Evolutionary conservation across 306 rosid species (phyloP).

Genomic region (Senna tora): DNA sequence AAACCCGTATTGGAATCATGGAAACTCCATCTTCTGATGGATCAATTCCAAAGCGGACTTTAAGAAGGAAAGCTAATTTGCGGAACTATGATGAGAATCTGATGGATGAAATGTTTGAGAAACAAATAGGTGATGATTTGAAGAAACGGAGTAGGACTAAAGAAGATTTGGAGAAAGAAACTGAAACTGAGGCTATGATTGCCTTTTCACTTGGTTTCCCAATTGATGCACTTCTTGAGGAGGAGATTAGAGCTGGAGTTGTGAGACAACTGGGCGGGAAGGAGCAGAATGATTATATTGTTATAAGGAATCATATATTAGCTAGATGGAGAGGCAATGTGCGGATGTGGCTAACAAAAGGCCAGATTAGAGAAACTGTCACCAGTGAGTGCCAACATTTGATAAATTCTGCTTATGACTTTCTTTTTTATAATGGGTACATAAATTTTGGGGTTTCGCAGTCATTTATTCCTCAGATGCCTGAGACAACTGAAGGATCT

Average conservation of each 20-base stretch:
- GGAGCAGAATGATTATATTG: slow-evolving; percentile 93
- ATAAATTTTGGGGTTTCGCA: slow-evolving; percentile 91
- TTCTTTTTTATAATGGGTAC: slow-evolving; percentile 74
- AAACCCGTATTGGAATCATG: slow-evolving; percentile 46
- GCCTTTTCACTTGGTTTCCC: slow-evolving; percentile 88
- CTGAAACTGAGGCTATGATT: slow-evolving; percentile 93
- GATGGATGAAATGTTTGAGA: slow-evolving; percentile 76
- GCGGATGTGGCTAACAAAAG: slow-evolving; percentile 72
- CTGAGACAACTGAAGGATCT: slow-evolving; percentile 73
- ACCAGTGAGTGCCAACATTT: slow-evolving; percentile 71
- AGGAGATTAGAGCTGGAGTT: slow-evolving; percentile 81
- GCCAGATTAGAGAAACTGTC: slow-evolving; percentile 79
- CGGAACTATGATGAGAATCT: slow-evolving; percentile 77
- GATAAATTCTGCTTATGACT: slow-evolving; percentile 81
- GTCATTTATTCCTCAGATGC: slow-evolving; percentile 56
- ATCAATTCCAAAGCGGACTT: slow-evolving; percentile 58
- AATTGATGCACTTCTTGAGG: slow-evolving; percentile 76
- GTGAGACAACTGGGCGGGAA: slow-evolving; percentile 78
- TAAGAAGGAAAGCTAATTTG: slow-evolving; percentile 62
- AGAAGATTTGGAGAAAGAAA: slow-evolving; percentile 83
- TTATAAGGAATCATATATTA: slow-evolving; percentile 88
- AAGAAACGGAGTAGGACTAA: slow-evolving; percentile 63
- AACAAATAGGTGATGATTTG: slow-evolving; percentile 63
- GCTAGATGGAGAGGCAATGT: slow-evolving; percentile 90
- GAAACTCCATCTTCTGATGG: slow-evolving; percentile 53